Evolutionary conservation across 192 early-diverging fungal genomes (phyloP).

Genomic region (Linnemannia zychae): DNA sequence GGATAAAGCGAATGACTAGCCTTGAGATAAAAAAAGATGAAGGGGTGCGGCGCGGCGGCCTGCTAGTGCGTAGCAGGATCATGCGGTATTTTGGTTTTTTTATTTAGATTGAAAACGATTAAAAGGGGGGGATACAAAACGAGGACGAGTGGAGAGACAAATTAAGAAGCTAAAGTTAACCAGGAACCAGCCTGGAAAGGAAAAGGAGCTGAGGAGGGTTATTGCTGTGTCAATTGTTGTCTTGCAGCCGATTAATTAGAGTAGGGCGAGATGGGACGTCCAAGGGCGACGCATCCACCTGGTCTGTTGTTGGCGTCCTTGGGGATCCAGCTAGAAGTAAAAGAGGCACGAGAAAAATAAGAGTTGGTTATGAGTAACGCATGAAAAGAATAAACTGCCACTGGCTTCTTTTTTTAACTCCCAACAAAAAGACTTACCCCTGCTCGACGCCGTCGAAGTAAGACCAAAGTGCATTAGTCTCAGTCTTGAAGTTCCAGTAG

Average conservation of each 20-base stretch:
- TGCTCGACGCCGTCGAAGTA: conserved; percentile 67
- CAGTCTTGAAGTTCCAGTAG: conserved; percentile 83
- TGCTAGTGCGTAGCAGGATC: too few species aligned
- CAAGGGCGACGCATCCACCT: conserved; percentile 31
- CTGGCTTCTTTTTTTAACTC: too few species aligned
- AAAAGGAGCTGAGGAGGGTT: neutral
- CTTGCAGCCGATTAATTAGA: neutral
- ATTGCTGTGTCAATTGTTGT: neutral
- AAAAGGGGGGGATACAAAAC: too few species aligned
- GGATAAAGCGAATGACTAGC: too few species aligned
- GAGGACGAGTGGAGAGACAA: too few species aligned
- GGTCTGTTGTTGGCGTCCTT: conserved; percentile 62
- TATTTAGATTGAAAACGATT: too few species aligned
- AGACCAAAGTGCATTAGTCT: conserved; percentile 66
- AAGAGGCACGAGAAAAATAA: neutral
- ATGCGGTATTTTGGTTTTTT: too few species aligned
- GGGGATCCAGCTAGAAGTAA: conserved; percentile 73
- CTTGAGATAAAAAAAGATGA: too few species aligned
- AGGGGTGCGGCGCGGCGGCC: too few species aligned
- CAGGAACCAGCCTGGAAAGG: neutral
- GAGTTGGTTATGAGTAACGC: neutral
- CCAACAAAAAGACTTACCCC: conserved; percentile 33
- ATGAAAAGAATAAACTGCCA: neutral
- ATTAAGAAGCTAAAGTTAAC: neutral
- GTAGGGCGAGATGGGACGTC: conserved; percentile 19